Percentiles rank a stretch among this genome's conserved stretches.
Evolutionary conservation across 805 yeast species (phyloP).

Genomic region (Phaffomyces antillensis): DNA sequence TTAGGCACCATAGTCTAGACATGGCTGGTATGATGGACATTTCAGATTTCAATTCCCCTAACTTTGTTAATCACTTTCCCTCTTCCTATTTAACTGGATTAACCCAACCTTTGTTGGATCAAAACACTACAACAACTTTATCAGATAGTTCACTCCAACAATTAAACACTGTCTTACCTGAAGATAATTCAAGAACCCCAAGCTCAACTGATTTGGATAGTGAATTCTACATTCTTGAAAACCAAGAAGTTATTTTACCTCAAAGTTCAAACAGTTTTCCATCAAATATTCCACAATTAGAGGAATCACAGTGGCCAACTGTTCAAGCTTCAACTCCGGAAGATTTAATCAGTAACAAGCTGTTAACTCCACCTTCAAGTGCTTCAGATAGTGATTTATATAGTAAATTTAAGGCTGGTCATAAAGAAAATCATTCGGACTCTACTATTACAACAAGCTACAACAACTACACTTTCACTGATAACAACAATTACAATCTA

Average conservation of each 20-base stretch:
- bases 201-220: too few relatives aligned
- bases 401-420: not conserved
- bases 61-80: slow-evolving; percentile 3
- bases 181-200: not conserved
- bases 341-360: not conserved
- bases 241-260: too few relatives aligned
- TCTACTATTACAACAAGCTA: not conserved
- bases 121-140: not conserved
- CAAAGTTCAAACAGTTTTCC: too few relatives aligned
- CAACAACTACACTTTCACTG: not conserved
- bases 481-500: not conserved
- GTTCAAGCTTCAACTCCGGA: slow-evolving; percentile 15
- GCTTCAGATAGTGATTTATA: slow-evolving; percentile 10
- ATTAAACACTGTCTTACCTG: not conserved
- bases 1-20: slow-evolving; percentile 23
- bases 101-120: not conserved
- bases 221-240: too few relatives aligned
- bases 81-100: slow-evolving; percentile 11
- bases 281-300: slow-evolving; percentile 2
- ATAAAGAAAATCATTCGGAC: not conserved
- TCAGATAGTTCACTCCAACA: not conserved
- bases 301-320: slow-evolving; percentile 16
- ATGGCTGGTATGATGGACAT: slow-evolving; percentile 14
- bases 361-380: slow-evolving; percentile 19
- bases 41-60: slow-evolving; percentile 6